These are phyloP conservation scores for Pneumocystis sp. DNA, from an alignment of 1,139 yeast species.

Conservation along the genomic window DNA sequence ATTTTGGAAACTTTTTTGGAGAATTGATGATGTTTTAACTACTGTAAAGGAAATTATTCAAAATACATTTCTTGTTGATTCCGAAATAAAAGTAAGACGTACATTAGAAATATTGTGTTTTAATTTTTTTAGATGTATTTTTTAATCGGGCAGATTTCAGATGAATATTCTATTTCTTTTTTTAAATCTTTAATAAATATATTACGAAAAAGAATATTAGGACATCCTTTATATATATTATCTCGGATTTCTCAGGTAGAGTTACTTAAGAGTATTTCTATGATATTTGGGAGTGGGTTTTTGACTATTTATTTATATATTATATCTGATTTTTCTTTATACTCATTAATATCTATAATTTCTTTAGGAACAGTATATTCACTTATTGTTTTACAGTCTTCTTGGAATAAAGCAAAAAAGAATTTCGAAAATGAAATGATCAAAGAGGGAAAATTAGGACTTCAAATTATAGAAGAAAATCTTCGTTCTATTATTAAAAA, in stretches of 20 bases:
- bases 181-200: background rate
- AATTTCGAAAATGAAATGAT: background rate
- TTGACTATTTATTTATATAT: background rate
- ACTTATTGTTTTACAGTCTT: background rate
- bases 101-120: background rate
- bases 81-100: background rate
- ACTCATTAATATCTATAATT: background rate
- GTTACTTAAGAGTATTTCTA: background rate
- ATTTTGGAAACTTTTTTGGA: background rate
- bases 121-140: background rate
- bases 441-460: background rate
- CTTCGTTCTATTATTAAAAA: background rate
- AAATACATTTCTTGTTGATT: background rate
- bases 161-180: background rate
- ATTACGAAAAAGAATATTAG: background rate
- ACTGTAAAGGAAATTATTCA: background rate
- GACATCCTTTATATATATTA: background rate
- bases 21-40: background rate
- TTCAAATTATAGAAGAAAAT: background rate
- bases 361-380: background rate
- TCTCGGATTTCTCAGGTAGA: background rate
- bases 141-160: background rate
- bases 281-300: background rate
- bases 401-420: background rate
- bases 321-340: background rate